phyloP scores from a whole-genome alignment of 805 yeast species.

The Hanseniaspora pseudoguilliermondii region DNA sequence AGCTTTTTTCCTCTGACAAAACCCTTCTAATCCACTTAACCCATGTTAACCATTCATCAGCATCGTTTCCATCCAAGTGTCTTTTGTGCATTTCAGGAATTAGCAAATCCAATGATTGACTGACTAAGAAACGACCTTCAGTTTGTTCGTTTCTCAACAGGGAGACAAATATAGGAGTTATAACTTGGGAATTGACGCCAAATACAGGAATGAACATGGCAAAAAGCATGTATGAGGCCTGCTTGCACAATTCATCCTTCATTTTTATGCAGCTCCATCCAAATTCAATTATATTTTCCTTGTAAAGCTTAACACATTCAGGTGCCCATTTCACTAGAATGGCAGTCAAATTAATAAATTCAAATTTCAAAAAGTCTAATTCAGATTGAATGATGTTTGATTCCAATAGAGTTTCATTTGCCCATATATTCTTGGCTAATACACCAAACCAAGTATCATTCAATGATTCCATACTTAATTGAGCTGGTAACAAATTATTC shows the following conservation, averaged over 20 bases:
- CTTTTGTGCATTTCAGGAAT: conserved; percentile 77
- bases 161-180: conserved; percentile 86
- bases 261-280: conserved; percentile 87
- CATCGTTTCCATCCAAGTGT: conserved; percentile 37
- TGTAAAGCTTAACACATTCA: conserved; percentile 39
- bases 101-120: conserved; percentile 72
- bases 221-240: conserved; percentile 82
- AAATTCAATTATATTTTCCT: conserved; percentile 81
- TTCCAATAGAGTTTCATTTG: conserved; percentile 33
- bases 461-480: conserved; percentile 25
- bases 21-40: conserved; percentile 90
- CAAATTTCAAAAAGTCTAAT: conserved; percentile 62
- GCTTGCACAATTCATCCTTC: conserved; percentile 80
- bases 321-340: conserved; percentile 61
- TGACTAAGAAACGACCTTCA: conserved; percentile 71
- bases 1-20: conserved; percentile 74
- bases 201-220: conserved; percentile 74
- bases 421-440: conserved; percentile 63
- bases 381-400: conserved; percentile 49
- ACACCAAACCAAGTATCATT: conserved; percentile 43
- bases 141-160: conserved; percentile 69
- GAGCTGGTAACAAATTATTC: conserved; percentile 30
- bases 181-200: conserved; percentile 79
- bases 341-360: conserved; percentile 69
- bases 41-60: conserved; percentile 43